Conservation (phyloP, 1,139 yeast genomes). For the Taphrina wiesneri region DNA sequence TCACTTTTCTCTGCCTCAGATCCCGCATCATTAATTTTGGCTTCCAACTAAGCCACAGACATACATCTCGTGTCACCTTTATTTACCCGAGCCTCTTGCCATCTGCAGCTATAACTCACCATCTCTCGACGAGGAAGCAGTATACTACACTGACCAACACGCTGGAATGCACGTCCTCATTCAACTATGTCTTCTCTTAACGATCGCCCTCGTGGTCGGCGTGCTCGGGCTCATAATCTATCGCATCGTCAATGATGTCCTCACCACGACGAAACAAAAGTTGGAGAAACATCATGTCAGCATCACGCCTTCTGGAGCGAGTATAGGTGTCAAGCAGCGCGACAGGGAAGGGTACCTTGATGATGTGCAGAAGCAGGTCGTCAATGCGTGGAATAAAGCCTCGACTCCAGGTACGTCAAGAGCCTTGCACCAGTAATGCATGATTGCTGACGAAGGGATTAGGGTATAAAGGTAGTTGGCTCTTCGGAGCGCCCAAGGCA, state of each 20-base stretch:
- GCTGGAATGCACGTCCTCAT: neutral
- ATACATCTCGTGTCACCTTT: neutral
- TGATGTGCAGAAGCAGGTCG: conserved; percentile 14
- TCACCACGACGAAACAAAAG: neutral
- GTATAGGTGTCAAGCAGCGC: conserved; percentile 21
- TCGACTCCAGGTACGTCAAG: conserved; percentile 12
- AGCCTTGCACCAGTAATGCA: neutral
- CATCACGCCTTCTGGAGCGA: conserved; percentile 18
- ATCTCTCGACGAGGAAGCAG: too few relatives aligned
- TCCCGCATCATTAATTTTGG: neutral
- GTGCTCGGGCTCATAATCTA: neutral
- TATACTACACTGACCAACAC: too few relatives aligned
- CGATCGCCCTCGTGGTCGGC: neutral
- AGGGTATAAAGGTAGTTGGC: conserved; percentile 23
- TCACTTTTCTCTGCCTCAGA: neutral
- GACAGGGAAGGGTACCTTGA: conserved; percentile 17
- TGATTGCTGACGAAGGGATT: neutral
- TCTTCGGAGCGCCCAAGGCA: conserved; percentile 4
- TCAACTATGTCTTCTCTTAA: neutral
- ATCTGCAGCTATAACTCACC: neutral
- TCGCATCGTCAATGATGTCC: neutral
- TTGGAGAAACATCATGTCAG: conserved; percentile 4
- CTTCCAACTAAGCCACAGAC: neutral
- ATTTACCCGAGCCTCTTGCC: too few relatives aligned
- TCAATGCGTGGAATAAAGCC: conserved; percentile 15